These are phyloP conservation scores for Dysphania ambrosioides DNA, from an alignment of 148 eudicot genomes.

Conservation along the genomic window DNA sequence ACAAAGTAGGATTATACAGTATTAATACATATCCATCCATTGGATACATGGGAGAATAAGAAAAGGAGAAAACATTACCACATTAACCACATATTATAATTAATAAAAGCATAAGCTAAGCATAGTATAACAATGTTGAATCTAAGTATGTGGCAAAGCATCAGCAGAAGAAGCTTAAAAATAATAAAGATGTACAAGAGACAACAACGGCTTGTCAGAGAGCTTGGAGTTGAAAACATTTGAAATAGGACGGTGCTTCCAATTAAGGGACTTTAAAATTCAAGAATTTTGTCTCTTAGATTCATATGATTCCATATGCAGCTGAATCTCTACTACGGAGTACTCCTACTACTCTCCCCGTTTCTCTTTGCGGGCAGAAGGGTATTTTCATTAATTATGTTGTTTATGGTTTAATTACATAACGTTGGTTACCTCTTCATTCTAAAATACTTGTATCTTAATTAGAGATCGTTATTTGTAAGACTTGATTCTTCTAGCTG, in stretches of 20 bases:
- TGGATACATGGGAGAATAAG: not conserved
- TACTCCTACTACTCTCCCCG: not conserved
- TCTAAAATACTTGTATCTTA: too few species aligned
- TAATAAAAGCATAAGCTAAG: not conserved
- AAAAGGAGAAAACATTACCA: not conserved
- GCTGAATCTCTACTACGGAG: conserved; percentile 10
- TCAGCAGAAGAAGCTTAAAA: not conserved
- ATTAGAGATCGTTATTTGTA: too few species aligned
- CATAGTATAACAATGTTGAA: conserved; percentile 11
- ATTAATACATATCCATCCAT: not conserved
- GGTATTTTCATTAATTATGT: not conserved
- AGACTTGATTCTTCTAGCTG: too few species aligned
- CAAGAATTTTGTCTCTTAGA: conserved; percentile 31
- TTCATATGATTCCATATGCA: conserved; percentile 33
- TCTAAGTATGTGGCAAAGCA: not conserved
- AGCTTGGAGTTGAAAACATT: conserved; percentile 17
- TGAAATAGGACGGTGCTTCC: conserved; percentile 37
- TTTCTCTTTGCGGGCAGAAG: not conserved
- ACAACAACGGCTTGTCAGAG: conserved; percentile 27
- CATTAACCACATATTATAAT: too few species aligned
- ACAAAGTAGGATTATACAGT: not conserved
- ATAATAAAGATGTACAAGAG: not conserved
- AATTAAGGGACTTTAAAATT: conserved; percentile 23
- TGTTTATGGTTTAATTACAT: too few species aligned
- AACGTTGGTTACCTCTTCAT: too few species aligned